These are phyloP conservation scores for Gymnopus androsaceus DNA, from an alignment of 1,284 basidiomycete genomes.

Conservation along the genomic window DNA sequence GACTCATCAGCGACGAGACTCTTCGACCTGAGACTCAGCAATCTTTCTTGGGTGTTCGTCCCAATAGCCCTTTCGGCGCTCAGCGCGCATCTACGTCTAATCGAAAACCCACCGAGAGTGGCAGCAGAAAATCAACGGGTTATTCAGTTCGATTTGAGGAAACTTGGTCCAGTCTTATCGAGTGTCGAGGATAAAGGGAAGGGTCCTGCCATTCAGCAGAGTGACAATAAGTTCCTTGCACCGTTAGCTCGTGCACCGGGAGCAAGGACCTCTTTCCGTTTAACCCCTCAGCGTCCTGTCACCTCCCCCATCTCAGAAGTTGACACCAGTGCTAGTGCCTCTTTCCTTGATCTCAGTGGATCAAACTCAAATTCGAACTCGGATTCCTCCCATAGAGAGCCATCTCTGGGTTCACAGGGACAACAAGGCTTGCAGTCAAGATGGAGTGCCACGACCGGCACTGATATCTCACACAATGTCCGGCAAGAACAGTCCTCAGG, in stretches of 20 bases:
- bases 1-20: slow-evolving; percentile 8
- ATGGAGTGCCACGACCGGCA: slow-evolving; percentile 38
- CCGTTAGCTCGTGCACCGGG: slow-evolving; percentile 1
- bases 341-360: slow-evolving; percentile 60
- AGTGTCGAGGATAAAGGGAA: slow-evolving; percentile 3
- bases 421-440: slow-evolving; percentile 29
- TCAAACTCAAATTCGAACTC: slow-evolving; percentile 28
- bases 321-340: slow-evolving; percentile 32
- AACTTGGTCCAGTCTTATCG: neutral
- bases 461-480: slow-evolving; percentile 22
- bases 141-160: slow-evolving; percentile 12
- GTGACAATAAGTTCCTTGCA: neutral
- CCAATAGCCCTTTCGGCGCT: neutral
- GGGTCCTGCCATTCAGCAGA: slow-evolving; percentile 1
- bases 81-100: neutral
- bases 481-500: slow-evolving; percentile 23
- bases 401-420: neutral
- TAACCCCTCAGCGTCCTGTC: slow-evolving; percentile 29
- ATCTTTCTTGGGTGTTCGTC: neutral
- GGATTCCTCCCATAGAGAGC: neutral
- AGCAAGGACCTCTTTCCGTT: slow-evolving; percentile 25
- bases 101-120: neutral
- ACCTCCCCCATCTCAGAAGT: slow-evolving; percentile 21
- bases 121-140: slow-evolving; percentile 2
- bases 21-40: neutral